Conservation (phyloP, 495 filamentous ascomycete species). For the Cercophora sp. region DNA sequence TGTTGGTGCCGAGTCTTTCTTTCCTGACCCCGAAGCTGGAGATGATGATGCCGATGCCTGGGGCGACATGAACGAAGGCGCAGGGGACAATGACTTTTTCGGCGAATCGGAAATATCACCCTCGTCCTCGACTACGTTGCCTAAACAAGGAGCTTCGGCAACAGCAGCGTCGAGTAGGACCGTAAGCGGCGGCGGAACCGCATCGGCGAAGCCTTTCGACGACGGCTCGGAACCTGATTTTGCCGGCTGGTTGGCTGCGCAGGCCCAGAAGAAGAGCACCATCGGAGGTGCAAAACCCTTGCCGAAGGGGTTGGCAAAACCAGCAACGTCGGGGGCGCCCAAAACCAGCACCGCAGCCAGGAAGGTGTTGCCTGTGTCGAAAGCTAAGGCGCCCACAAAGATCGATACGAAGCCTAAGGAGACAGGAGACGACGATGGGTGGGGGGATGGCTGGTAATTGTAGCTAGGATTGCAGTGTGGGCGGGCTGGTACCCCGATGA, state of each 20-base stretch:
- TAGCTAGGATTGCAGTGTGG: background rate
- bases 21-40: constrained; percentile 37
- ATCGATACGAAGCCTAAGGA: constrained; percentile 54
- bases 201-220: constrained; percentile 58
- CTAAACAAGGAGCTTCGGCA: constrained; percentile 18
- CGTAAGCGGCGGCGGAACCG: constrained; percentile 18
- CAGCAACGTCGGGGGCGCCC: constrained; percentile 23
- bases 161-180: constrained; percentile 12
- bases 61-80: constrained; percentile 60
- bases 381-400: constrained; percentile 36
- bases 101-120: constrained; percentile 37
- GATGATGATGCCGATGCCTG: constrained; percentile 62
- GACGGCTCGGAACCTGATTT: constrained; percentile 89
- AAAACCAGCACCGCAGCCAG: background rate
- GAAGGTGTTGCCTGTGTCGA: constrained; percentile 6
- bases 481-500: background rate
- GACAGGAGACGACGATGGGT: constrained; percentile 55
- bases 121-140: constrained; percentile 33
- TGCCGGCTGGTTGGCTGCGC: constrained; percentile 85
- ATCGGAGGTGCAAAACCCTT: constrained; percentile 50
- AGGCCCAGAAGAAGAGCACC: constrained; percentile 63
- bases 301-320: constrained; percentile 64
- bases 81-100: constrained; percentile 53
- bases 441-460: constrained; percentile 66
- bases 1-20: constrained; percentile 41